Evolutionary conservation across 2,329 filamentous ascomycete species (phyloP).

Genomic region (Sclerotinia subarctica): DNA sequence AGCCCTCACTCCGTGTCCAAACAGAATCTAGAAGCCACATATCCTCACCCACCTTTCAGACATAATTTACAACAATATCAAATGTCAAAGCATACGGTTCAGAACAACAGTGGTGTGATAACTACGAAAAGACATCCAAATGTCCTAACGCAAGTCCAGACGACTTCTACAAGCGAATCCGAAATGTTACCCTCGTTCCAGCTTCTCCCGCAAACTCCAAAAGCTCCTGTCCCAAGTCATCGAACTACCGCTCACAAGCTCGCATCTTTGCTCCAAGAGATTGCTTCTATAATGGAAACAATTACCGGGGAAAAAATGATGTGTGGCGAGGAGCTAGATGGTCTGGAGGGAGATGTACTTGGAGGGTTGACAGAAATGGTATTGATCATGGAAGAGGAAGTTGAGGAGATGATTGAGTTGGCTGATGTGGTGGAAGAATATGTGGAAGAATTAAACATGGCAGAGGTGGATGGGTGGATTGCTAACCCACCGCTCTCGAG

Average conservation of each 20-base stretch:
- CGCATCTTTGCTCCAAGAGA: conserved; percentile 13
- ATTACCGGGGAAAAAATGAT: conserved; percentile 16
- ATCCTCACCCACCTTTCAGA: neutral
- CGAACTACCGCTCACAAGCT: conserved; percentile 10
- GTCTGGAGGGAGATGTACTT: conserved; percentile 11
- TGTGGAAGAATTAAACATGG: conserved; percentile 17
- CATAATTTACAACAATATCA: neutral
- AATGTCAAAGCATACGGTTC: neutral
- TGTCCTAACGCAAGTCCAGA: neutral
- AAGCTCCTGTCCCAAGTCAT: neutral
- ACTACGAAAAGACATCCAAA: neutral
- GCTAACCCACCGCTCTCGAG: neutral
- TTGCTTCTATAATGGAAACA: conserved; percentile 16
- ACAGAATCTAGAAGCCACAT: neutral
- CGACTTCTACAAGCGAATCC: neutral
- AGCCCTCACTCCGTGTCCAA: neutral
- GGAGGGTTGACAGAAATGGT: conserved; percentile 18
- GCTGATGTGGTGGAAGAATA: conserved; percentile 16
- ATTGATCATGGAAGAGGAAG: conserved; percentile 19
- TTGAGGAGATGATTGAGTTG: conserved; percentile 12
- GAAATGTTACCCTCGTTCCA: neutral
- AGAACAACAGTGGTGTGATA: neutral
- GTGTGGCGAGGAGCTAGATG: conserved; percentile 13
- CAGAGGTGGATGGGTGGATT: conserved; percentile 8
- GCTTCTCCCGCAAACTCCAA: neutral